phyloP scores from a whole-genome alignment of 2,329 filamentous ascomycete species.

The Fusarium siculi region DNA sequence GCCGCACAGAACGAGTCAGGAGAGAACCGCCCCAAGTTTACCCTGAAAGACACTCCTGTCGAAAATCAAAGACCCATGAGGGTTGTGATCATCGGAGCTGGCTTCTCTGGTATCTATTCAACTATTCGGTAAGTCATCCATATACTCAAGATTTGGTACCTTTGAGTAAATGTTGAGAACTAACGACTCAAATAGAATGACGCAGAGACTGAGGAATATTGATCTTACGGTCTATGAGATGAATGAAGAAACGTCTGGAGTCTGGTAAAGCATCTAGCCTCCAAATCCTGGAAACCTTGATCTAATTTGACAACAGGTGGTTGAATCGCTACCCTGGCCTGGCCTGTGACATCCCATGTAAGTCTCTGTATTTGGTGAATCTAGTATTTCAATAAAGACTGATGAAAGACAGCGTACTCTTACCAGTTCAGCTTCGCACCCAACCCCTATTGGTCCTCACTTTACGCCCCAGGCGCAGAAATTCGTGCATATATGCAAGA shows the following conservation, averaged over 20 bases:
- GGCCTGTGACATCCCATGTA: not conserved
- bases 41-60: not conserved
- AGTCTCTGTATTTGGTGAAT: not conserved
- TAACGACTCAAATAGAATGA: not conserved
- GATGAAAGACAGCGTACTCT: not conserved
- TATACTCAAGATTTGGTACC: rapidly evolving
- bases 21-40: not conserved
- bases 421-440: not conserved
- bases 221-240: not conserved
- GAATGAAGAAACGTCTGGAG: not conserved
- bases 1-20: not conserved
- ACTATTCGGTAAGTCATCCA: not conserved
- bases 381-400: not conserved
- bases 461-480: not conserved
- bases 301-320: not conserved
- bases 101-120: not conserved
- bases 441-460: not conserved
- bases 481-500: not conserved
- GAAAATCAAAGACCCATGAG: not conserved
- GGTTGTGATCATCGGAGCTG: not conserved
- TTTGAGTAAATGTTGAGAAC: not conserved
- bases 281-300: rapidly evolving
- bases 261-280: not conserved
- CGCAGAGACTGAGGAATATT: not conserved
- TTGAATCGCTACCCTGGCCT: not conserved